Conservation (phyloP, 495 filamentous ascomycete genomes). For the Xylaria intraflava region DNA sequence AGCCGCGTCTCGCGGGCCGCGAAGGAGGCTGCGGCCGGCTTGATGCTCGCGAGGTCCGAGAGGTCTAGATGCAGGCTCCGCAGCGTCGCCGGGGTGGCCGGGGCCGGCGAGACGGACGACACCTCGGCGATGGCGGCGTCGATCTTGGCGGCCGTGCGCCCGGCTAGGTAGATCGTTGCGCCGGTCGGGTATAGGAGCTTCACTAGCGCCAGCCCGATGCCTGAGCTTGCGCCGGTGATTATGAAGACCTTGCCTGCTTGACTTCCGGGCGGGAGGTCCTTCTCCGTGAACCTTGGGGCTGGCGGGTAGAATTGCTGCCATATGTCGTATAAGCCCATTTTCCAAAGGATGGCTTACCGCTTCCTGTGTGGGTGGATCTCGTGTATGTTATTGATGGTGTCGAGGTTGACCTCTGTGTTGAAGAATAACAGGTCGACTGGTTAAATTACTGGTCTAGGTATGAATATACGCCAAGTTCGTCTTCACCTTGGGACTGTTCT, state of each 20-base stretch:
- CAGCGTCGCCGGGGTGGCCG: not conserved
- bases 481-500: too few species aligned
- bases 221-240: constrained; percentile 29
- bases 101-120: not conserved
- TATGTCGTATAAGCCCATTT: too few species aligned
- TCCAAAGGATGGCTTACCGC: too few species aligned
- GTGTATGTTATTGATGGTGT: too few species aligned
- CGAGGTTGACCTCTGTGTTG: too few species aligned
- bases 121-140: not conserved
- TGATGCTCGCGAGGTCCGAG: constrained; percentile 45
- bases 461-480: too few species aligned
- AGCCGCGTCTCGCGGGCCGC: constrained; percentile 33
- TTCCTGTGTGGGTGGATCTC: too few species aligned
- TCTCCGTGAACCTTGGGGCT: too few species aligned
- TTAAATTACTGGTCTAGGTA: too few species aligned
- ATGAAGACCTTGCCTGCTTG: constrained; percentile 8
- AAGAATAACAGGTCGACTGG: too few species aligned
- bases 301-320: too few species aligned
- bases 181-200: constrained; percentile 29
- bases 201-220: constrained; percentile 26
- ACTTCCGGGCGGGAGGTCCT: not conserved
- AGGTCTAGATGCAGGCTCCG: constrained; percentile 33
- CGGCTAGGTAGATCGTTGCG: constrained; percentile 27
- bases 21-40: constrained; percentile 36
- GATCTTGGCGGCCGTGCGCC: constrained; percentile 3